phyloP scores from a whole-genome alignment of 768 basidiomycete genomes.

The Collybiopsis luxurians region DNA sequence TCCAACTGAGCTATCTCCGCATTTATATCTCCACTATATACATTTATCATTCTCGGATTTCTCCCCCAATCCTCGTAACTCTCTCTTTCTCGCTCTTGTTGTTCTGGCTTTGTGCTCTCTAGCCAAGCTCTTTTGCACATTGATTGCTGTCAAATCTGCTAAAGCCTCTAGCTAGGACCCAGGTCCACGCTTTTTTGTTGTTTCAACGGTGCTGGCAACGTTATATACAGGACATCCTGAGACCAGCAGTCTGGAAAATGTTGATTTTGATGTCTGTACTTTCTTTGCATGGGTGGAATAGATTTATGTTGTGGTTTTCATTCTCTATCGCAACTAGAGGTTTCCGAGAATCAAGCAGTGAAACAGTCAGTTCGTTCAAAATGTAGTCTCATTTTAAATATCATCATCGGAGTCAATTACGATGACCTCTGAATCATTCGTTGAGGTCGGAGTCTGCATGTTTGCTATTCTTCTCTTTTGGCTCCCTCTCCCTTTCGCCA shows the following conservation, averaged over 20 bases:
- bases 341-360: no score
- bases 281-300: neutral
- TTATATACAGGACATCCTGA: neutral
- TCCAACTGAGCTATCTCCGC: no score
- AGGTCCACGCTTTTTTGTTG: neutral
- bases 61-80: no score
- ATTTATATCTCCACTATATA: no score
- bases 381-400: no score
- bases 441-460: neutral
- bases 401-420: neutral
- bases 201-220: slow-evolving; percentile 1
- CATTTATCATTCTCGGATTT: no score
- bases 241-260: neutral
- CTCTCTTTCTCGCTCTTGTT: no score
- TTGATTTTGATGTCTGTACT: neutral
- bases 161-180: neutral
- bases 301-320: neutral
- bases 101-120: no score
- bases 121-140: no score
- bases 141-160: no score
- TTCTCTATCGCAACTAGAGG: neutral
- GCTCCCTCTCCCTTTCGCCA: neutral
- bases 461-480: neutral
- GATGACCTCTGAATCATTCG: neutral
- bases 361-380: no score